Evolutionary conservation across 2,329 filamentous ascomycete genomes (phyloP).

Genomic region (Rhinocladiella similis): DNA sequence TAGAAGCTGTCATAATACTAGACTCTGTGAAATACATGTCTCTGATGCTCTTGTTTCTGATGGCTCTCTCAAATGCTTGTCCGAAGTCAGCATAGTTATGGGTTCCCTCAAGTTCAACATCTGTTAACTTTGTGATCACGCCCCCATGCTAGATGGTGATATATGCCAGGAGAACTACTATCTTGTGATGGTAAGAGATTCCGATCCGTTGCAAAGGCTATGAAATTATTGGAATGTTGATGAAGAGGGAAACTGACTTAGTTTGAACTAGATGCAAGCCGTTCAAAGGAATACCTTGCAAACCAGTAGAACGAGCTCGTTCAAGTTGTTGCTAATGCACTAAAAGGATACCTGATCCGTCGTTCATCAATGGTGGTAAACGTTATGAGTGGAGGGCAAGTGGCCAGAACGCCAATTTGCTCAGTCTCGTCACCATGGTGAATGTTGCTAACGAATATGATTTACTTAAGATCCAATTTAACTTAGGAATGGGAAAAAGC

Average conservation of each 20-base stretch:
- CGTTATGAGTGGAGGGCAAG: conserved; percentile 5
- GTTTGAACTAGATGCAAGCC: conserved; percentile 6
- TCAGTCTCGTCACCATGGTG: conserved; percentile 4
- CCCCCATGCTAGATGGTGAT: conserved; percentile 5
- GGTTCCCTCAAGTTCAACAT: conserved; percentile 5
- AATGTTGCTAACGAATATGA: no score
- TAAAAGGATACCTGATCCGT: conserved; percentile 4
- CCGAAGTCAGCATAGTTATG: conserved; percentile 4
- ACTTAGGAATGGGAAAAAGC: no score
- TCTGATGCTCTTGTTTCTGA: conserved; percentile 6
- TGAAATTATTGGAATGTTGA: conserved; percentile 6
- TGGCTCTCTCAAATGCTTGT: conserved; percentile 4
- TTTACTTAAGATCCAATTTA: no score
- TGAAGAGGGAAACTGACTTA: conserved; percentile 6
- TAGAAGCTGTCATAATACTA: conserved; percentile 6
- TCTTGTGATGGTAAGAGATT: conserved; percentile 6
- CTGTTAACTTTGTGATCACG: conserved; percentile 6
- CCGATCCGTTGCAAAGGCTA: conserved; percentile 2
- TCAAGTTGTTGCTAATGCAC: conserved; percentile 4
- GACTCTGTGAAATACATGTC: conserved; percentile 6
- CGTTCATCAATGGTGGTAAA: conserved; percentile 6
- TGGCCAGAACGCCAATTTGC: conserved; percentile 5
- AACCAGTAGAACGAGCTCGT: conserved; percentile 5
- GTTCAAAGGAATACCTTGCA: conserved; percentile 2
- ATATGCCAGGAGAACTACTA: conserved; percentile 6